Percentiles rank a stretch among this genome's conserved stretches.
phyloP scores from a whole-genome alignment of 805 yeast genomes.

The Kurtzmaniella cleridarum region DNA sequence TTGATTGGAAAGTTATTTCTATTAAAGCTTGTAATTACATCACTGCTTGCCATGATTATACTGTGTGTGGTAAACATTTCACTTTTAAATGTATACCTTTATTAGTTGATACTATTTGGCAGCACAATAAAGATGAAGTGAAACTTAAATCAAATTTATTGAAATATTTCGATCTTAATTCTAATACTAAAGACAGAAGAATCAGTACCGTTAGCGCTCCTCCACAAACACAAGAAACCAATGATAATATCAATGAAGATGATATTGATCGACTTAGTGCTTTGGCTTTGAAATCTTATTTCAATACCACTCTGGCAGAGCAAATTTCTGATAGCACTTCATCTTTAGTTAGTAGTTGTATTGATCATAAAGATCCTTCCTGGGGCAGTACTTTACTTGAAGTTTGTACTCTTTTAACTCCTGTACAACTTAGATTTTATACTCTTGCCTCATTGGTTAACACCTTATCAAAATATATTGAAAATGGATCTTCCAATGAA shows the following conservation, averaged over 20 bases:
- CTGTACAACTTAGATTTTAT: constrained; percentile 69
- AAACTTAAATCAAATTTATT: constrained; percentile 12
- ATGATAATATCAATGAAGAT: constrained; percentile 27
- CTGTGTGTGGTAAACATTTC: constrained; percentile 23
- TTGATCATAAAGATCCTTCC: constrained; percentile 24
- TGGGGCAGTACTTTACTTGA: constrained; percentile 61
- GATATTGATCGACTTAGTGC: constrained; percentile 44
- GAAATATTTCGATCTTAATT: too few relatives aligned
- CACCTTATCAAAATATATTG: constrained; percentile 19
- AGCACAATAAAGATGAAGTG: constrained; percentile 15
- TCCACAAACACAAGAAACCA: constrained; percentile 3
- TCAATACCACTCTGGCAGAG: constrained; percentile 56
- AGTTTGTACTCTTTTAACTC: constrained; percentile 70
- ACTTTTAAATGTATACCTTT: constrained; percentile 32
- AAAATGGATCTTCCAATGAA: constrained; percentile 9
- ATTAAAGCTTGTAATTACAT: constrained; percentile 35
- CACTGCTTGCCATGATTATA: constrained; percentile 33
- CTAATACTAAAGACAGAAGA: neutral
- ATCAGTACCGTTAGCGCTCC: constrained; percentile 2
- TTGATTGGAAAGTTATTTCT: constrained; percentile 44
- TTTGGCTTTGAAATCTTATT: constrained; percentile 51
- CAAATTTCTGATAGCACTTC: constrained; percentile 56
- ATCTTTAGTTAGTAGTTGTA: constrained; percentile 40
- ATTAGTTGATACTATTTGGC: constrained; percentile 29
- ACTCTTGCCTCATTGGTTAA: constrained; percentile 44